Conservation (phyloP, 164 flowering plant species). For the Magnolia kwangsiensis region DNA sequence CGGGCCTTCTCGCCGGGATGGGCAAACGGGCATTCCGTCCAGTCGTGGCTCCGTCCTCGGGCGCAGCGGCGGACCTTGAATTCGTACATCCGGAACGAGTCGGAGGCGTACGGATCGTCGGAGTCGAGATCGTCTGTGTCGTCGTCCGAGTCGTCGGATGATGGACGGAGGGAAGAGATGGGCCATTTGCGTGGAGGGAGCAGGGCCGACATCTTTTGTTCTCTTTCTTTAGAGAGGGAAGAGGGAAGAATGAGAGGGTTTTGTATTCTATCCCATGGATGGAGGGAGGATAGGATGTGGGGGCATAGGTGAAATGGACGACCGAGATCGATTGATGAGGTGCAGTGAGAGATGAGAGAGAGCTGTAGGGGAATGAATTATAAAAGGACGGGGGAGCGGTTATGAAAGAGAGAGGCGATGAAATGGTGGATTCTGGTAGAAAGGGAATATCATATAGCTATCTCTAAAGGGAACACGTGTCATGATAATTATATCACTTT, state of each 20-base stretch:
- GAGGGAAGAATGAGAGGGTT: neutral
- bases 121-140: neutral
- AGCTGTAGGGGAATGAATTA: conserved; percentile 1
- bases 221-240: conserved; percentile 43
- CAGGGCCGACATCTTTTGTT: conserved; percentile 33
- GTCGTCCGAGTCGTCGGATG: neutral
- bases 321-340: conserved; percentile 17
- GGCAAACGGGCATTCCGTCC: conserved; percentile 97
- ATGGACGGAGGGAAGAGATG: neutral
- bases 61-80: conserved; percentile 81
- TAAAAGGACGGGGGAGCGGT: neutral
- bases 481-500: too few relatives aligned
- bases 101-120: conserved; percentile 38
- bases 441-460: neutral
- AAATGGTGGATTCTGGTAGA: neutral
- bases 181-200: neutral
- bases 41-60: conserved; percentile 84
- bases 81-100: conserved; percentile 84
- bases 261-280: neutral
- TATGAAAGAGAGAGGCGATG: neutral
- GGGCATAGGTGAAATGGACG: conserved; percentile 22
- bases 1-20: conserved; percentile 96
- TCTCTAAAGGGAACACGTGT: neutral
- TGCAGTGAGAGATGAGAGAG: conserved; percentile 4
- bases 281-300: conserved; percentile 6